phyloP scores from a whole-genome alignment of 2,329 filamentous ascomycete genomes.

The Pestalotiopsis sp. region DNA sequence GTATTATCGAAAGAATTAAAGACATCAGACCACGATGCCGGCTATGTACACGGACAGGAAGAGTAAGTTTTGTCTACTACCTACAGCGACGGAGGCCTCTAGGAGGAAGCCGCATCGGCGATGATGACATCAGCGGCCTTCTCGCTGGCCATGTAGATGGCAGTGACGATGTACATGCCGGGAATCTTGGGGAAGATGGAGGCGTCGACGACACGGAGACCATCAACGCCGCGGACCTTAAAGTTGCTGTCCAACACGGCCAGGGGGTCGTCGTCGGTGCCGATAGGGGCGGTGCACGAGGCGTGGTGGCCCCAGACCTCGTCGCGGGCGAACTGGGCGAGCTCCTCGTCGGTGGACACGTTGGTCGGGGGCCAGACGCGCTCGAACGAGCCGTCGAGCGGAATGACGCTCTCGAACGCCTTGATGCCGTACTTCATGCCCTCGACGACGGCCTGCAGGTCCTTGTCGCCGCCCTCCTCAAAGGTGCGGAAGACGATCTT shows the following conservation, averaged over 20 bases:
- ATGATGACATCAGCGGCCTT: constrained; percentile 61
- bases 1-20: neutral
- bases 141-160: constrained; percentile 58
- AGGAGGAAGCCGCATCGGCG: constrained; percentile 3
- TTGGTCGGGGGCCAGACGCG: constrained; percentile 38
- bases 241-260: constrained; percentile 61
- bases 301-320: constrained; percentile 34
- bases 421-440: constrained; percentile 49
- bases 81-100: neutral
- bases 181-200: constrained; percentile 53
- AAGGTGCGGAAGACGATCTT: constrained; percentile 53
- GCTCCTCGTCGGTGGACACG: constrained; percentile 40
- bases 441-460: constrained; percentile 46
- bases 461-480: constrained; percentile 41
- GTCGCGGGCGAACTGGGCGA: constrained; percentile 47
- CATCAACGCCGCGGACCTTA: constrained; percentile 54
- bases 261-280: constrained; percentile 52
- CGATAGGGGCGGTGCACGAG: constrained; percentile 56
- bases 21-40: neutral
- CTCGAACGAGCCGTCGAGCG: constrained; percentile 40
- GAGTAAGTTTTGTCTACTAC: neutral
- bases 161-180: constrained; percentile 44
- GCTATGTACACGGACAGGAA: neutral
- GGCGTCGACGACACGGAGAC: constrained; percentile 64
- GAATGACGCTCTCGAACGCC: constrained; percentile 31